Evolutionary conservation across 2,329 filamentous ascomycete genomes (phyloP).

Genomic region (Aplosporella prunicola): DNA sequence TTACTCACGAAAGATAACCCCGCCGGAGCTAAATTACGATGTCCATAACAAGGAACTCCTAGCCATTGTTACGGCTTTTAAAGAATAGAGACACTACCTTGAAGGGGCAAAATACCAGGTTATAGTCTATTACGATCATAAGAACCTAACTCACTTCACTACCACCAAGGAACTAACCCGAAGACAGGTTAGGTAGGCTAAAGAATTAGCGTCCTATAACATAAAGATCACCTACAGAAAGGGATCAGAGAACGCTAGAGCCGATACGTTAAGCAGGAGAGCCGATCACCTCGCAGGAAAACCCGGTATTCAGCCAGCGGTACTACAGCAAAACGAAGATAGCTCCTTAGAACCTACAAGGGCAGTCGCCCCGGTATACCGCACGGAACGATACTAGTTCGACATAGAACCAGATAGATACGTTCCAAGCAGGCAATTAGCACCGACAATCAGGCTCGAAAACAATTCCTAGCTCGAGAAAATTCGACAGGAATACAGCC

Average conservation of each 20-base stretch:
- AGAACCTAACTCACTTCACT: constrained; percentile 23
- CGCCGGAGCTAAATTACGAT: neutral
- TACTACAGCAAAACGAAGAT: neutral
- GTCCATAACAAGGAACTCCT: constrained; percentile 25
- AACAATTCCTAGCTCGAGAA: no score
- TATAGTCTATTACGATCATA: constrained; percentile 18
- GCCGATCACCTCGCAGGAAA: neutral
- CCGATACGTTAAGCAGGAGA: neutral
- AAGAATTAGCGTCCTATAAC: neutral
- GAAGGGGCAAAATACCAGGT: constrained; percentile 12
- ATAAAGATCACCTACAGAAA: constrained; percentile 1
- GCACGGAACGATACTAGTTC: no score
- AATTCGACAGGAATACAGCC: no score
- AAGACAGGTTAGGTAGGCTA: neutral
- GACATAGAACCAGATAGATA: no score
- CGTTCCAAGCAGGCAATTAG: no score
- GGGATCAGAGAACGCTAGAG: neutral
- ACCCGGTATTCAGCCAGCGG: neutral
- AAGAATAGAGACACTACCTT: neutral
- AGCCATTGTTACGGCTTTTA: constrained; percentile 15
- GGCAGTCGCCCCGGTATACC: no score
- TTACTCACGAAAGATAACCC: neutral
- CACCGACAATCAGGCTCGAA: no score
- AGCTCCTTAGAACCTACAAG: no score
- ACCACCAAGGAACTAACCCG: constrained; percentile 6